phyloP scores from a whole-genome alignment of 1,284 basidiomycete genomes.

The Ustilago tritici region DNA sequence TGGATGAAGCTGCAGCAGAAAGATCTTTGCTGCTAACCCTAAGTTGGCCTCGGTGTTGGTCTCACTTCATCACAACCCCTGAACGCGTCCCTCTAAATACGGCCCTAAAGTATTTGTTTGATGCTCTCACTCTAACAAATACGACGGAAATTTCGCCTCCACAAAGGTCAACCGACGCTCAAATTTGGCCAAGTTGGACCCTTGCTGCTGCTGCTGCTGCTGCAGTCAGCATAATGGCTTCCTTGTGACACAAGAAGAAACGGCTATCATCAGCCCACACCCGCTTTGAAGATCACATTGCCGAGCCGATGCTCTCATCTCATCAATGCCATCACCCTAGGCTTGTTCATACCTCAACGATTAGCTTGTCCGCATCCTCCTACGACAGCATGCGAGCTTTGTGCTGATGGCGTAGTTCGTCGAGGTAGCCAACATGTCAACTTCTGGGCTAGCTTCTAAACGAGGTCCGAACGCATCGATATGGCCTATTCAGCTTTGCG shows the following conservation, averaged over 20 bases:
- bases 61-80: slow-evolving; percentile 21
- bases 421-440: neutral
- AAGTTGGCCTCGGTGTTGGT: slow-evolving; percentile 26
- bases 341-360: neutral
- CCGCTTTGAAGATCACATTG: neutral
- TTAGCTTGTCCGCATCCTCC: neutral
- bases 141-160: too few relatives aligned
- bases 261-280: neutral
- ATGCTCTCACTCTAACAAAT: too few relatives aligned
- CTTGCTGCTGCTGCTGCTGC: neutral
- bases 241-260: neutral
- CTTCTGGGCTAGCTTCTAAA: neutral
- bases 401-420: neutral
- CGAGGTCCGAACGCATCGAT: slow-evolving; percentile 24
- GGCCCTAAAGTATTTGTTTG: too few relatives aligned
- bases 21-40: neutral
- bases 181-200: neutral
- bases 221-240: neutral
- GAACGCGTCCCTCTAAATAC: slow-evolving; percentile 7
- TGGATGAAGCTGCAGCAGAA: slow-evolving; percentile 25
- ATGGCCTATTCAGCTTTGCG: slow-evolving; percentile 38
- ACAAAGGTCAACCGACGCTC: too few relatives aligned
- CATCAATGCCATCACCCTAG: neutral
- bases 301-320: neutral
- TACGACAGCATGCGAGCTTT: neutral